These are phyloP conservation scores for Trametes hirsuta DNA, from an alignment of 1,284 basidiomycete genomes.

Conservation along the genomic window DNA sequence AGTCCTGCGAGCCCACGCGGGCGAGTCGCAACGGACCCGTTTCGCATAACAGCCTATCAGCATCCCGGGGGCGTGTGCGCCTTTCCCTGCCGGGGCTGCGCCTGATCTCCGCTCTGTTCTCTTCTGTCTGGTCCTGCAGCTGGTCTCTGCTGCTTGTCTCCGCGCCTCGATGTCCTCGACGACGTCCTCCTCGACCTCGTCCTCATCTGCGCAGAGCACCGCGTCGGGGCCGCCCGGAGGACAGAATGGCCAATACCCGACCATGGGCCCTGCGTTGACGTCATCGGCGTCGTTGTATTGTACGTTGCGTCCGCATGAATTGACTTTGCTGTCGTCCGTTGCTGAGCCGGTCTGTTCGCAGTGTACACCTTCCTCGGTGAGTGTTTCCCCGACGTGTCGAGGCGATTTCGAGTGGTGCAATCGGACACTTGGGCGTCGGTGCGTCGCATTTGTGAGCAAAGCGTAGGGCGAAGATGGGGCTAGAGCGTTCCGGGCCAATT, in stretches of 20 bases:
- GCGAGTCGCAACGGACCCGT: conserved; percentile 10
- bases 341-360: conserved; percentile 23
- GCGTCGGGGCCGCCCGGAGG: conserved; percentile 7
- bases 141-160: conserved; percentile 9
- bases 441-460: background rate
- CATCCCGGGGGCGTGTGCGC: conserved; percentile 1
- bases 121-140: conserved; percentile 3
- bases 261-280: conserved; percentile 17
- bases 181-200: conserved; percentile 10
- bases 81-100: background rate
- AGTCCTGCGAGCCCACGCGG: background rate
- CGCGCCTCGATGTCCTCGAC: conserved; percentile 16
- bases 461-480: conserved; percentile 9
- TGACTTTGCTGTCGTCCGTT: conserved; percentile 2
- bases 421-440: conserved; percentile 5
- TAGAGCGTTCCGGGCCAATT: conserved; percentile 14
- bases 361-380: conserved; percentile 42
- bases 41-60: conserved; percentile 11
- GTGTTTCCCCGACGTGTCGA: background rate
- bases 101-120: conserved; percentile 9
- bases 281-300: conserved; percentile 32
- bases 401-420: background rate
- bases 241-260: conserved; percentile 10
- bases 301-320: conserved; percentile 21
- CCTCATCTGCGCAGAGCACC: background rate